Evolutionary conservation across 2,329 filamentous ascomycete genomes (phyloP).

Genomic region (Cladophialophora psammophila): DNA sequence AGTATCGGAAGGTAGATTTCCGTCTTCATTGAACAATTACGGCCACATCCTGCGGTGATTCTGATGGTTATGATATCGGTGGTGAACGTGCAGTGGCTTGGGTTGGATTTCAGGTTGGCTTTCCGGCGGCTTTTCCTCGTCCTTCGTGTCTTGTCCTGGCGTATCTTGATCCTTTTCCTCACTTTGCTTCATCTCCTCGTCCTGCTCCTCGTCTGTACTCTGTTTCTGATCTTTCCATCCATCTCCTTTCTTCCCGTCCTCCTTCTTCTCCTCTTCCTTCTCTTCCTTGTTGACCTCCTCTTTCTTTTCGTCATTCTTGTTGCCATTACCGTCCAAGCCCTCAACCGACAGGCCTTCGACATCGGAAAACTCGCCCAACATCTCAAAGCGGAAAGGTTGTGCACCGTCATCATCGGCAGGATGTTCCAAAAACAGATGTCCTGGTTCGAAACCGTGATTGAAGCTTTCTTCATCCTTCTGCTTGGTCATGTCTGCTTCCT

Average conservation of each 20-base stretch:
- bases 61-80: constrained; percentile 16
- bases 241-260: neutral
- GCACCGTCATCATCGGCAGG: constrained; percentile 6
- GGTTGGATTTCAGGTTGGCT: neutral
- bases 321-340: neutral
- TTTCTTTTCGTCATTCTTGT: constrained; percentile 21
- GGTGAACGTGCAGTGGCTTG: constrained; percentile 8
- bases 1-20: neutral
- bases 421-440: constrained; percentile 4
- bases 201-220: constrained; percentile 1
- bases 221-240: constrained; percentile 11
- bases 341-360: constrained; percentile 16
- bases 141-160: neutral
- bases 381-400: constrained; percentile 3
- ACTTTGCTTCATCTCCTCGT: constrained; percentile 1
- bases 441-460: neutral
- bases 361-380: constrained; percentile 18
- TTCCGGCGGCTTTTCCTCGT: constrained; percentile 5
- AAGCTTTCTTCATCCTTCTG: constrained; percentile 6
- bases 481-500: constrained; percentile 8
- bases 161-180: neutral
- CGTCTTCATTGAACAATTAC: constrained; percentile 8
- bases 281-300: constrained; percentile 8
- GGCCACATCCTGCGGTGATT: constrained; percentile 16
- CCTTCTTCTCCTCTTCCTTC: constrained; percentile 10